Percentiles rank a stretch among this genome's conserved stretches.
Evolutionary conservation across 306 rosid genomes (phyloP).

Genomic region (Hippophae tibetana): DNA sequence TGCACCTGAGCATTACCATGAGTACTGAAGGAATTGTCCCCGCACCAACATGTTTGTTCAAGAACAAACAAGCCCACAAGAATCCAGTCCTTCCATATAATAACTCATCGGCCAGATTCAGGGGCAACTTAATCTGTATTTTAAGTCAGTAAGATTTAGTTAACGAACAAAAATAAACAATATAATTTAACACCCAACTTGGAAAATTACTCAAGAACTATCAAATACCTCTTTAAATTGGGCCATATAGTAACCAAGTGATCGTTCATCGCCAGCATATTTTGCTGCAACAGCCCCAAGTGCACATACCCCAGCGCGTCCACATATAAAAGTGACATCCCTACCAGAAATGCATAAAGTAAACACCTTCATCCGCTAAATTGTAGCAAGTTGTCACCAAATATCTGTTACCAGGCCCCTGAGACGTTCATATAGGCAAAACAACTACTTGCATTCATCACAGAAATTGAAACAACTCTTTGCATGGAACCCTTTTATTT

Average conservation of each 20-base stretch:
- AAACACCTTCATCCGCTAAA: neutral
- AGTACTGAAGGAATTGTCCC: slow-evolving; percentile 42
- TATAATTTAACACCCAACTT: neutral
- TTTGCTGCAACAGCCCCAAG: slow-evolving; percentile 73
- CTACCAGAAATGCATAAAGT: slow-evolving; percentile 27
- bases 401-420: neutral
- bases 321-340: slow-evolving; percentile 60
- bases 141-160: neutral
- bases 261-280: slow-evolving; percentile 32
- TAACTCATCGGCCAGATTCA: slow-evolving; percentile 61
- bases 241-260: slow-evolving; percentile 37
- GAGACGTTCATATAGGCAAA: neutral
- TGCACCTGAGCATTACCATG: slow-evolving; percentile 35
- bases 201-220: neutral
- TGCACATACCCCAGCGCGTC: slow-evolving; percentile 68
- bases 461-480: neutral
- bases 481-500: neutral
- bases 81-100: slow-evolving; percentile 64
- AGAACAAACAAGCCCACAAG: slow-evolving; percentile 63
- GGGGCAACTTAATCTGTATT: slow-evolving; percentile 59
- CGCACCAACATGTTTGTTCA: slow-evolving; percentile 54
- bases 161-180: neutral
- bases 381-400: neutral
- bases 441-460: neutral
- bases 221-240: slow-evolving; percentile 44